Percentiles rank a stretch among this genome's conserved stretches.
Evolutionary conservation across 2,329 filamentous ascomycete species (phyloP).

Genomic region (Chaetomiaceae sp.): DNA sequence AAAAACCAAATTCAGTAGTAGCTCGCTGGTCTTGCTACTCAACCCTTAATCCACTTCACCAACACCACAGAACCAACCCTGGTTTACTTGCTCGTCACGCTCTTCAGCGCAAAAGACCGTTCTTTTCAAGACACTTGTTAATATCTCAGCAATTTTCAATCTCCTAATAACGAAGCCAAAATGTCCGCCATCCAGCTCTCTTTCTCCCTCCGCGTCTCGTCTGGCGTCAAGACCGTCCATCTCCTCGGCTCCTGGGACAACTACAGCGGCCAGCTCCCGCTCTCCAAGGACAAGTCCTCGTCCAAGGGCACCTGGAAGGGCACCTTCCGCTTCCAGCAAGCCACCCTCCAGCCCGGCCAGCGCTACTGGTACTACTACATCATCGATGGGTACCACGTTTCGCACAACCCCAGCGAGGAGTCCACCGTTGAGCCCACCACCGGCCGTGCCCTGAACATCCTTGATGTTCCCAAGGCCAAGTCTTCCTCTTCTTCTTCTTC

Average conservation of each 20-base stretch:
- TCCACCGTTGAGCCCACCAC: constrained; percentile 94
- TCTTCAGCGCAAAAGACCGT: constrained; percentile 38
- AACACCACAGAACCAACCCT: constrained; percentile 41
- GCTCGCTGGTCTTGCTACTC: constrained; percentile 45
- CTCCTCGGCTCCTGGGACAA: constrained; percentile 97
- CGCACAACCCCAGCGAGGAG: constrained; percentile 87
- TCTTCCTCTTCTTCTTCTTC: constrained; percentile 38
- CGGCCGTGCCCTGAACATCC: constrained; percentile 93
- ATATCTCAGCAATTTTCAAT: constrained; percentile 28
- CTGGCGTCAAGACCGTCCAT: constrained; percentile 95
- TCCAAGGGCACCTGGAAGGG: constrained; percentile 94
- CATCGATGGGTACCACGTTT: constrained; percentile 97
- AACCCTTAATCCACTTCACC: constrained; percentile 35
- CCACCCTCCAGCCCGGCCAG: constrained; percentile 79
- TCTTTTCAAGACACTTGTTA: constrained; percentile 33
- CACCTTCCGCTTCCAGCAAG: constrained; percentile 90
- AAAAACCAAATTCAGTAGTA: constrained; percentile 35
- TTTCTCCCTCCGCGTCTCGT: constrained; percentile 92
- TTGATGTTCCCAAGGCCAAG: constrained; percentile 73
- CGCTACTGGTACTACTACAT: constrained; percentile 99
- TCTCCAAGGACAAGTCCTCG: constrained; percentile 78
- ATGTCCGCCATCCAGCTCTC: constrained; percentile 93
- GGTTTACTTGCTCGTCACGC: constrained; percentile 52
- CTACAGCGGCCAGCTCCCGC: constrained; percentile 89
- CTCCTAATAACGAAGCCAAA: constrained; percentile 39